phyloP scores from a whole-genome alignment of 306 rosid species.

The Alnus glutinosa region DNA sequence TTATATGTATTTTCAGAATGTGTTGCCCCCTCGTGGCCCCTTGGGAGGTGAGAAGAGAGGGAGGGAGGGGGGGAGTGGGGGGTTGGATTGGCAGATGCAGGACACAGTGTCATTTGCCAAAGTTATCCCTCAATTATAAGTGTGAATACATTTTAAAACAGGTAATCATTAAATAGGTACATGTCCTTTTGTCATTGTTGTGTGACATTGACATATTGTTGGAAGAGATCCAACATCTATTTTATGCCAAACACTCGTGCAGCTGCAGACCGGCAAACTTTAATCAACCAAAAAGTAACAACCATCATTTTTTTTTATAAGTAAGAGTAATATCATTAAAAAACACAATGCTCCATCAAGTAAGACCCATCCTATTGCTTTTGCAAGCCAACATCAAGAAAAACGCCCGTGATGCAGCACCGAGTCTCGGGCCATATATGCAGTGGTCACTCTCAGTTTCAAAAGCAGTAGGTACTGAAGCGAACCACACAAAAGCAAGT shows the following conservation, averaged over 20 bases:
- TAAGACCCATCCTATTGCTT: neutral
- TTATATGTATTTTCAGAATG: neutral
- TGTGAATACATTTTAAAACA: neutral
- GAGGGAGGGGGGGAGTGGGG: neutral
- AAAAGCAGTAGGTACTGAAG: neutral
- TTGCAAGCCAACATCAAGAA: conserved; percentile 4
- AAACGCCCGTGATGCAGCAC: neutral
- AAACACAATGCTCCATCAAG: too few relatives aligned
- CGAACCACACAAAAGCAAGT: neutral
- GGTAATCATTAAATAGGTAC: neutral
- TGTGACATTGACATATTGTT: neutral
- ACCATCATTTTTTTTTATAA: too few relatives aligned
- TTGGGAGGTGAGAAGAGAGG: too few relatives aligned
- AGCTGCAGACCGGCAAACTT: neutral
- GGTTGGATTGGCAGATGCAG: neutral
- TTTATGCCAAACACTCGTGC: neutral
- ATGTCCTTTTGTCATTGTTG: neutral
- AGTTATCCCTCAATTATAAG: neutral
- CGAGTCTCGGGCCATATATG: neutral
- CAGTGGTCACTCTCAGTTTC: neutral
- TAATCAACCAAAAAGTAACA: neutral
- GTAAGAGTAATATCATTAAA: too few relatives aligned
- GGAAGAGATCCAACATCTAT: neutral
- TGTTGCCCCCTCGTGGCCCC: neutral
- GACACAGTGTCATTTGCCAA: neutral